These are phyloP conservation scores for Phytophthora constricta DNA, from an alignment of 352 stramenopile species.

Conservation along the genomic window DNA sequence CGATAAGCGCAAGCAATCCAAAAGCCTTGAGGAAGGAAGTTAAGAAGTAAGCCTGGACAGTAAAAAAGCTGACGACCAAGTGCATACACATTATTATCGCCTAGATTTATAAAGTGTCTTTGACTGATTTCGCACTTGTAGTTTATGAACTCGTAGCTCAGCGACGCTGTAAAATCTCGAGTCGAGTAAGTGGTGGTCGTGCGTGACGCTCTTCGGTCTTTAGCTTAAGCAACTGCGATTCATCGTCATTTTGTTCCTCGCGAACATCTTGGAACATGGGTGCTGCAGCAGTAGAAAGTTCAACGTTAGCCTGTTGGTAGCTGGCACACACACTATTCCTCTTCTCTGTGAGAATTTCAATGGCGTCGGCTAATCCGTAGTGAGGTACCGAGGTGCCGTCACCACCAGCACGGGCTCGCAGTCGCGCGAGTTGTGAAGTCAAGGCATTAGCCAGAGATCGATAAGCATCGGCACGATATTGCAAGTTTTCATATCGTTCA, in stretches of 20 bases:
- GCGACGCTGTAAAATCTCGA: slow-evolving; percentile 38
- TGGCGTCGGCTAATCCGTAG: slow-evolving; percentile 53
- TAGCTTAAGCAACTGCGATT: slow-evolving; percentile 12
- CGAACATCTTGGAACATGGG: slow-evolving; percentile 28
- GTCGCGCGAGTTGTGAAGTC: slow-evolving; percentile 48
- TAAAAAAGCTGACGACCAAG: background rate
- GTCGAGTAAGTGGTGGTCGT: slow-evolving; percentile 28
- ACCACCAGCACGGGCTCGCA: slow-evolving; percentile 38
- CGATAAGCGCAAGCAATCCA: slow-evolving; percentile 69
- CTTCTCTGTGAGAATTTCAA: slow-evolving; percentile 53
- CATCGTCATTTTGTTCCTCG: slow-evolving; percentile 17
- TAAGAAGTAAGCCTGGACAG: background rate
- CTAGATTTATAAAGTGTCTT: slow-evolving; percentile 5
- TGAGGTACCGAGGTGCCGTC: slow-evolving; percentile 14
- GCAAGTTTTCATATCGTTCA: slow-evolving; percentile 44
- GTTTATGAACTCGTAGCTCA: no score
- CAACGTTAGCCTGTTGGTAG: slow-evolving; percentile 38
- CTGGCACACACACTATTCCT: slow-evolving; percentile 46
- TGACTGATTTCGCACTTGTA: no score
- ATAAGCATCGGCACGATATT: slow-evolving; percentile 53
- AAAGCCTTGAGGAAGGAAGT: slow-evolving; percentile 30
- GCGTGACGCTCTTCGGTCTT: slow-evolving; percentile 25
- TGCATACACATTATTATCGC: background rate
- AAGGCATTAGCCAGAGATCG: slow-evolving; percentile 63
- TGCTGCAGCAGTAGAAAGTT: slow-evolving; percentile 31